Conservation (phyloP, 2,329 filamentous ascomycete species). For the Tolypocladium cylindrosporum region DNA sequence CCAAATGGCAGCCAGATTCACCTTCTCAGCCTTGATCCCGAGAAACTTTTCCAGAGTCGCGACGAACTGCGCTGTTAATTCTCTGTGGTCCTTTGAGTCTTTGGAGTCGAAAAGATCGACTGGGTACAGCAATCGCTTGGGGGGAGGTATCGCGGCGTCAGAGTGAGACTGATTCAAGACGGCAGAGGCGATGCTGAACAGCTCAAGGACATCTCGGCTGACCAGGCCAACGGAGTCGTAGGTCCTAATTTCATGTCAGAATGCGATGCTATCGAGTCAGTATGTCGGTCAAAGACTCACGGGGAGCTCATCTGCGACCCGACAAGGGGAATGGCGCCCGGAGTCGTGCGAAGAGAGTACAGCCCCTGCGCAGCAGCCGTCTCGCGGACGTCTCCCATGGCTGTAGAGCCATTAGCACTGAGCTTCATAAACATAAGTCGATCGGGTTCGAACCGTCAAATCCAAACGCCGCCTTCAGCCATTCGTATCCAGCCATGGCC, state of each 20-base stretch:
- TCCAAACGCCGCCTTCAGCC: slow-evolving; percentile 27
- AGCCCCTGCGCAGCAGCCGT: slow-evolving; percentile 15
- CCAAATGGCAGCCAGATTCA: slow-evolving; percentile 12
- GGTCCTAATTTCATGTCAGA: slow-evolving; percentile 2
- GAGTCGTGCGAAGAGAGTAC: slow-evolving; percentile 17
- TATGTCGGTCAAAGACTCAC: slow-evolving; percentile 6
- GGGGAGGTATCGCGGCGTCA: neutral
- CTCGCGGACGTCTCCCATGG: slow-evolving; percentile 10
- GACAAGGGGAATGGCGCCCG: slow-evolving; percentile 4
- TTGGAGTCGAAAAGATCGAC: slow-evolving; percentile 10
- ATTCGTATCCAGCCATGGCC: slow-evolving; percentile 28
- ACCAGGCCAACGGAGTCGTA: slow-evolving; percentile 13
- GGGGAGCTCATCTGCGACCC: slow-evolving; percentile 8
- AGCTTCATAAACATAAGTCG: neutral
- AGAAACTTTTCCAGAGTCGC: slow-evolving; percentile 12
- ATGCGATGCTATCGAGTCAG: neutral
- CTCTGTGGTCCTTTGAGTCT: slow-evolving; percentile 2
- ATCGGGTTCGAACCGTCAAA: slow-evolving; percentile 21
- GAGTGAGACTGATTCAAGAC: slow-evolving; percentile 5
- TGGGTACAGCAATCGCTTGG: slow-evolving; percentile 14
- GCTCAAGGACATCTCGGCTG: slow-evolving; percentile 13
- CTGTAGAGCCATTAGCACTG: neutral
- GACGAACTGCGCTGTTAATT: slow-evolving; percentile 12
- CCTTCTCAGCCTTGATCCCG: slow-evolving; percentile 7
- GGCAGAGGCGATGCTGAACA: slow-evolving; percentile 10